phyloP scores from a whole-genome alignment of 352 stramenopile genomes.

The Pythium biforme region DNA sequence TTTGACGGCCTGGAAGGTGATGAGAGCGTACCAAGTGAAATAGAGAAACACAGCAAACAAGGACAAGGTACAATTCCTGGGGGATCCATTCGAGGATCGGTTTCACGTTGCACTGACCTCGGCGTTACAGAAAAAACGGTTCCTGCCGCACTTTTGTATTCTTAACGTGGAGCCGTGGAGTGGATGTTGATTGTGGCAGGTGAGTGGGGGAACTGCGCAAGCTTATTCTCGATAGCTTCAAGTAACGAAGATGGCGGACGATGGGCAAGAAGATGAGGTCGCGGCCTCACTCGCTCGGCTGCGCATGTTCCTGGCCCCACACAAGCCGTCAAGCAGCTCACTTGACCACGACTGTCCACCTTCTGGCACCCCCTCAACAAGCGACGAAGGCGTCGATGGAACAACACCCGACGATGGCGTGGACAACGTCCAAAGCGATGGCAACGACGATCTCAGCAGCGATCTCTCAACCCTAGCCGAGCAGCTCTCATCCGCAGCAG shows the following conservation, averaged over 20 bases:
- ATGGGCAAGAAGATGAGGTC: slow-evolving; percentile 14
- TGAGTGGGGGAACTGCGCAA: background rate
- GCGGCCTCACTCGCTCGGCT: slow-evolving; percentile 33
- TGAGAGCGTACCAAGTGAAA: background rate
- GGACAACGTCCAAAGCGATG: background rate
- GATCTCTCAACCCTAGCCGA: slow-evolving; percentile 16
- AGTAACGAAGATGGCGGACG: slow-evolving; percentile 9
- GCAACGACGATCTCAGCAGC: slow-evolving; percentile 8
- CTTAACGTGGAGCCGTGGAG: background rate
- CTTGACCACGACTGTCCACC: background rate
- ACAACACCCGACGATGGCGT: background rate
- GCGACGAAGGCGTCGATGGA: background rate
- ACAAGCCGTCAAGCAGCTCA: slow-evolving; percentile 11
- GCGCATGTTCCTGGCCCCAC: slow-evolving; percentile 35
- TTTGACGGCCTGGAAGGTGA: too few relatives aligned
- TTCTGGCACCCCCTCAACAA: background rate
- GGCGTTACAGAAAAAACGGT: background rate
- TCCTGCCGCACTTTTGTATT: background rate
- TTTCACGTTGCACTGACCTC: background rate
- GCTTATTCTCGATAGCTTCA: background rate
- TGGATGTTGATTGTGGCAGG: background rate
- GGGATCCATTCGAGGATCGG: background rate
- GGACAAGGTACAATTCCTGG: background rate
- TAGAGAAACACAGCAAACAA: slow-evolving; percentile 1
- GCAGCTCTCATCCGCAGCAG: background rate